These are phyloP conservation scores for Cajanus cajan DNA, from an alignment of 306 rosid species.

Conservation along the genomic window DNA sequence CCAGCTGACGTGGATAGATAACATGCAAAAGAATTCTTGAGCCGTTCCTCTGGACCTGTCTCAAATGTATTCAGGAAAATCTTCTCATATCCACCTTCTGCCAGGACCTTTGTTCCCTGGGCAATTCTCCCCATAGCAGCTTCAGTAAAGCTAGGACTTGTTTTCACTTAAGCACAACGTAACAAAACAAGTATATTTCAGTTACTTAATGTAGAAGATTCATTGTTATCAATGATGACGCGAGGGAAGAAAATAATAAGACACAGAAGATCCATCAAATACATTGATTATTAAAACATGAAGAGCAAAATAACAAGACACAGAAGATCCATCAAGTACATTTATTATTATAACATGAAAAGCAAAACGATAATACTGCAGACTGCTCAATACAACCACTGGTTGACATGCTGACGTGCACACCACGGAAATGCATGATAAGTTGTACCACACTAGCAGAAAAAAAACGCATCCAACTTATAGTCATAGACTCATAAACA, in stretches of 20 bases:
- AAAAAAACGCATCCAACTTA: not conserved
- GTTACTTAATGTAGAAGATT: not conserved
- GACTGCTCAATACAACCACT: not conserved
- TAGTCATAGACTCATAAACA: not conserved
- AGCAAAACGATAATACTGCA: not conserved
- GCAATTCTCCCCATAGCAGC: conserved; percentile 98
- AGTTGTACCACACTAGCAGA: not conserved
- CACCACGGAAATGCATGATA: not conserved
- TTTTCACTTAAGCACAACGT: conserved; percentile 58
- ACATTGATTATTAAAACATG: not conserved
- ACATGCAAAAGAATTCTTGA: conserved; percentile 82
- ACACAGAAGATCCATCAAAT: not conserved
- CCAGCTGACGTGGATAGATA: conserved; percentile 93
- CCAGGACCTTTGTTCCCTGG: conserved; percentile 89
- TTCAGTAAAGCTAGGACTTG: conserved; percentile 88
- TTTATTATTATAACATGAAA: not conserved
- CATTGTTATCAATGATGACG: not conserved
- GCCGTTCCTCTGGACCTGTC: conserved; percentile 70
- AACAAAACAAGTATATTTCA: conserved; percentile 26
- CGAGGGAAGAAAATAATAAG: not conserved
- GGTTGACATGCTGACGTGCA: not conserved
- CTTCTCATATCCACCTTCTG: conserved; percentile 92
- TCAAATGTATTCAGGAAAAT: conserved; percentile 76
- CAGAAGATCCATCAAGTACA: not conserved
- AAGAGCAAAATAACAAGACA: not conserved